Conservation (phyloP, 345 rosid genomes). For the Arabis hirsuta region DNA sequence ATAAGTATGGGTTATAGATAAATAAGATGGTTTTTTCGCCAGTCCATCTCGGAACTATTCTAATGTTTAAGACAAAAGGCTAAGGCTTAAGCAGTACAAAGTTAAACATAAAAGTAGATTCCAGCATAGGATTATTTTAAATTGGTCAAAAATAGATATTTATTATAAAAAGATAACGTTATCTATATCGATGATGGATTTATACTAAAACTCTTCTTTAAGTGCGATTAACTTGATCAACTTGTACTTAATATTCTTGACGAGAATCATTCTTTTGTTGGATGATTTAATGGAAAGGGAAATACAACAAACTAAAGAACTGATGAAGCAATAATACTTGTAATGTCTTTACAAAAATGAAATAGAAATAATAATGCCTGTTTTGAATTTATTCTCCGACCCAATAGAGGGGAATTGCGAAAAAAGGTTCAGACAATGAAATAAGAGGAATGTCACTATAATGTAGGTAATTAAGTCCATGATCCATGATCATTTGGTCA, state of each 20-base stretch:
- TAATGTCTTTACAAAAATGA: neutral
- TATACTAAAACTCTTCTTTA: neutral
- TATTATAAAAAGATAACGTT: slow-evolving; percentile 20
- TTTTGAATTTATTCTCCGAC: slow-evolving; percentile 19
- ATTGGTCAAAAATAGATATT: neutral
- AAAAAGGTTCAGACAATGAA: slow-evolving; percentile 33
- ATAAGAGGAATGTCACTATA: slow-evolving; percentile 8
- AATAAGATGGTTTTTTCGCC: neutral
- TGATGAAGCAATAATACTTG: slow-evolving; percentile 8
- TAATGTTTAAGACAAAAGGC: too few species aligned
- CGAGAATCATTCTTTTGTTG: slow-evolving; percentile 19
- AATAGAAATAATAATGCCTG: neutral
- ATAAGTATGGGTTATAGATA: neutral
- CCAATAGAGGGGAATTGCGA: neutral
- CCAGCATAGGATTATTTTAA: neutral
- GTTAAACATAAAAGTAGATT: neutral
- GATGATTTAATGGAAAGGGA: slow-evolving; percentile 8
- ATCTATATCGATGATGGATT: slow-evolving; percentile 15
- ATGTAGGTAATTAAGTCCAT: too few species aligned
- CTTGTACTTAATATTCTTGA: slow-evolving; percentile 28
- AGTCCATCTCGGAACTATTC: too few species aligned
- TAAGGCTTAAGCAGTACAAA: neutral
- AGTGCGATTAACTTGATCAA: slow-evolving; percentile 20
- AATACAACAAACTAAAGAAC: slow-evolving; percentile 6
- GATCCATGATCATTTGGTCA: too few species aligned